phyloP scores from a whole-genome alignment of 2,329 filamentous ascomycete species.

The Sarocladiaceae sp. region DNA sequence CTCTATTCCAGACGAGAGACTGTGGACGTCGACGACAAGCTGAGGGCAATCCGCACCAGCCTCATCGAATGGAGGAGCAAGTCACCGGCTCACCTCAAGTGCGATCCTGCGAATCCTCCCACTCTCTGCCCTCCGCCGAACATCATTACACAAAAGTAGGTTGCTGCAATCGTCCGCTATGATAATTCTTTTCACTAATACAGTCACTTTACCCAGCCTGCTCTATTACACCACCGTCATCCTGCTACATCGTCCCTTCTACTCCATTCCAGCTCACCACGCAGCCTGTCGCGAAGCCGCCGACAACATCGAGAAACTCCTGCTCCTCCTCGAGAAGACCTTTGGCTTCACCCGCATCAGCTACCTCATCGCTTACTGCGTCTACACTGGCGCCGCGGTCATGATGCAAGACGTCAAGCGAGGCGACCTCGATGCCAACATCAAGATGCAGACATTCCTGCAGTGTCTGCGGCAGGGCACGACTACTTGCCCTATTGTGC shows the following conservation, averaged over 20 bases:
- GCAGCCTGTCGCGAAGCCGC: conserved; percentile 18
- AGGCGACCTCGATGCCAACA: conserved; percentile 14
- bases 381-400: conserved; percentile 19
- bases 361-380: conserved; percentile 27
- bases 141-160: conserved; percentile 16
- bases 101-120: conserved; percentile 1
- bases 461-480: conserved; percentile 18
- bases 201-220: conserved; percentile 10
- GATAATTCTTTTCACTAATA: not conserved
- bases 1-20: conserved; percentile 6
- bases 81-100: conserved; percentile 5
- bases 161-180: not conserved
- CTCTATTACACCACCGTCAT: conserved; percentile 19
- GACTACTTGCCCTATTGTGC: conserved; percentile 20
- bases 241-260: conserved; percentile 21
- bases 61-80: conserved; percentile 3
- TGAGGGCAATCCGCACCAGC: not conserved
- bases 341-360: conserved; percentile 22
- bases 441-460: conserved; percentile 21
- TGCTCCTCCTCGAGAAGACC: conserved; percentile 21
- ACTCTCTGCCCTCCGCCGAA: conserved; percentile 14
- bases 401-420: conserved; percentile 21
- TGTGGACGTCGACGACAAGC: not conserved
- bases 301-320: conserved; percentile 19
- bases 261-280: conserved; percentile 16